These are phyloP conservation scores for Fragaria iinumae DNA, from an alignment of 306 rosid species.

Conservation along the genomic window DNA sequence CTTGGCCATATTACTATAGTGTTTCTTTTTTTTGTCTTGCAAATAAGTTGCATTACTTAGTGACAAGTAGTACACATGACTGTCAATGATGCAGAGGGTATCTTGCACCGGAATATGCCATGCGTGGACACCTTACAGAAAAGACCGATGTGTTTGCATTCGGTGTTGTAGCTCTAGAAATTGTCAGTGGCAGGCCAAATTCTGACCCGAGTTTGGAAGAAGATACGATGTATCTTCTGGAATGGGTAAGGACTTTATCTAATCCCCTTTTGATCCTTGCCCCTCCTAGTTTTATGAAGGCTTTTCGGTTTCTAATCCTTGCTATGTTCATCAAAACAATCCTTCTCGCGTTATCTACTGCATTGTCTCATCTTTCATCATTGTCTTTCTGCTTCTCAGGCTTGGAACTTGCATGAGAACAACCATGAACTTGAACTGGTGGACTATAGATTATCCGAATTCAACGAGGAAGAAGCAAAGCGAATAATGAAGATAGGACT, in stretches of 20 bases:
- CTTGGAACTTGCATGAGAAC: slow-evolving; percentile 63
- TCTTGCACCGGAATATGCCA: slow-evolving; percentile 85
- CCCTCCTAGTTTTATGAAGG: not conserved
- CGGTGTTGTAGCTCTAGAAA: slow-evolving; percentile 80
- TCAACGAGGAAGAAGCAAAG: slow-evolving; percentile 46
- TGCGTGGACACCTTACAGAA: slow-evolving; percentile 86
- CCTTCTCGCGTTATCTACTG: not conserved
- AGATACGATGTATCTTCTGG: slow-evolving; percentile 63
- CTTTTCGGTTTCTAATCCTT: not conserved
- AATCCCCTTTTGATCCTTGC: not conserved
- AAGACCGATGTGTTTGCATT: slow-evolving; percentile 87
- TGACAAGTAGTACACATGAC: slow-evolving; percentile 8
- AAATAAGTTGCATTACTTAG: not conserved
- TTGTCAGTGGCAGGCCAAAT: slow-evolving; percentile 72
- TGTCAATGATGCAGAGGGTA: slow-evolving; percentile 56
- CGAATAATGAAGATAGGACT: slow-evolving; percentile 50
- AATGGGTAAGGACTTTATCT: slow-evolving; percentile 52
- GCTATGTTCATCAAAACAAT: not conserved
- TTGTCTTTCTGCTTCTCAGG: slow-evolving; percentile 33
- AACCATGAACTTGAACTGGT: slow-evolving; percentile 36
- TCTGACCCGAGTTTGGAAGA: slow-evolving; percentile 54
- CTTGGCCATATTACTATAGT: not conserved
- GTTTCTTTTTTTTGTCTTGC: not conserved
- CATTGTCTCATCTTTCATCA: not conserved
- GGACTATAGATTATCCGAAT: slow-evolving; percentile 41